These are phyloP conservation scores for Pterocarpus macrocarpus DNA, from an alignment of 306 rosid species.

Conservation along the genomic window DNA sequence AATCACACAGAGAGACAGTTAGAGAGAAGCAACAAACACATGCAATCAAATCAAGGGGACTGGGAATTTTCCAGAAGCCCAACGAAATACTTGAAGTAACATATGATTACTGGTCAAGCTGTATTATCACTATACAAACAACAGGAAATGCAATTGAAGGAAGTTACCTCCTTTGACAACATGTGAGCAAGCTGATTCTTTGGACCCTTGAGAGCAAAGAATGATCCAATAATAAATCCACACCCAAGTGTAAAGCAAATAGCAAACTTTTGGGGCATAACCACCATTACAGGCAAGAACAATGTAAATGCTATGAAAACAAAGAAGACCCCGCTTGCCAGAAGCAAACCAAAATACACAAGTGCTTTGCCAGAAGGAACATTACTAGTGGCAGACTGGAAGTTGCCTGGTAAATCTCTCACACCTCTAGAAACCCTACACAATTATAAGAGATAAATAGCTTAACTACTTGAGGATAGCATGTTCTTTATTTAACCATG, in stretches of 20 bases:
- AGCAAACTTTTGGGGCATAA: constrained; percentile 99
- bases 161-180: constrained; percentile 84
- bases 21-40: constrained; percentile 28
- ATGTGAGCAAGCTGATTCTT: constrained; percentile 88
- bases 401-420: constrained; percentile 88
- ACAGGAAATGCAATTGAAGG: constrained; percentile 31
- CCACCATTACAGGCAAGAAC: constrained; percentile 98
- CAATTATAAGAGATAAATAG: constrained; percentile 40
- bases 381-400: constrained; percentile 89
- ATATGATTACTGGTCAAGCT: background rate
- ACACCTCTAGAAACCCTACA: constrained; percentile 95
- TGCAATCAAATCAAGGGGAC: constrained; percentile 31
- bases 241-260: constrained; percentile 99
- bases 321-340: constrained; percentile 92
- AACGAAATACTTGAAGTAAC: constrained; percentile 24
- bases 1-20: constrained; percentile 32
- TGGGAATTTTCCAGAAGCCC: background rate
- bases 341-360: constrained; percentile 88
- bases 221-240: constrained; percentile 87
- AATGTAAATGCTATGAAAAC: constrained; percentile 91
- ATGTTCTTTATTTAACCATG: constrained; percentile 42
- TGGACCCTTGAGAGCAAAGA: constrained; percentile 97
- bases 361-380: constrained; percentile 96
- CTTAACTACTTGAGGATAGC: constrained; percentile 38
- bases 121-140: constrained; percentile 10